Percentiles rank a stretch among this genome's conserved stretches.
Conservation (phyloP, 2,329 filamentous ascomycete genomes). For the Pezicula carpinea region DNA sequence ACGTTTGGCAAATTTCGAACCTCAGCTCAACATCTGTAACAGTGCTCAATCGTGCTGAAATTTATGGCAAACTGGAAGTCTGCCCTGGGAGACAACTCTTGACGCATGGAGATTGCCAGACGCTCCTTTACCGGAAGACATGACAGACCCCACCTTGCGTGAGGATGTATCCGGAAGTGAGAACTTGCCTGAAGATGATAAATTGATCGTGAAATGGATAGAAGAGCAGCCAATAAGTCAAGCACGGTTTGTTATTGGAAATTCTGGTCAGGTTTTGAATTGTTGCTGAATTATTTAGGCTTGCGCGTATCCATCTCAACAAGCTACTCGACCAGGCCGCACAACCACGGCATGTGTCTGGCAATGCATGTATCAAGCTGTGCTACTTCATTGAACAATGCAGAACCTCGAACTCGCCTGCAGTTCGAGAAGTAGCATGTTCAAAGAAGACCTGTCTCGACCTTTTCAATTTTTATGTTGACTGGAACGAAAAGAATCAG, state of each 20-base stretch:
- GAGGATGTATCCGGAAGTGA: neutral
- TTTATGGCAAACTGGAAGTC: too few species aligned
- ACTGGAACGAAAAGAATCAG: conserved; percentile 63
- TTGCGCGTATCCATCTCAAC: conserved; percentile 16
- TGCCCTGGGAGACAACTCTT: too few species aligned
- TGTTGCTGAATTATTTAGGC: conserved; percentile 18
- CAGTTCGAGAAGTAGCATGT: conserved; percentile 46
- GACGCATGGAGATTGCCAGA: too few species aligned
- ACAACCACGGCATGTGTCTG: conserved; percentile 50
- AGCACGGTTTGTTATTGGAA: conserved; percentile 31
- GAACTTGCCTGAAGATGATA: conserved; percentile 18
- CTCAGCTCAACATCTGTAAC: too few species aligned
- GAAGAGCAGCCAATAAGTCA: conserved; percentile 35
- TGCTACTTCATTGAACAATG: conserved; percentile 59
- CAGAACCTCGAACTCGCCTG: conserved; percentile 41
- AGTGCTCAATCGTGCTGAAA: too few species aligned
- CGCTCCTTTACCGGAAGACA: neutral
- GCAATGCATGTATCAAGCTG: conserved; percentile 54
- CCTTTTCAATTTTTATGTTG: conserved; percentile 59
- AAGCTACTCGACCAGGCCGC: conserved; percentile 22
- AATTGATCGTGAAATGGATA: conserved; percentile 34
- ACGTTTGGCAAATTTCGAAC: too few species aligned
- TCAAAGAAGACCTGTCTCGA: conserved; percentile 40
- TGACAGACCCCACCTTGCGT: neutral
- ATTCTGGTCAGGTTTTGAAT: neutral